Conservation (phyloP, 140 eudicot genomes). For the Oenanthe javanica region DNA sequence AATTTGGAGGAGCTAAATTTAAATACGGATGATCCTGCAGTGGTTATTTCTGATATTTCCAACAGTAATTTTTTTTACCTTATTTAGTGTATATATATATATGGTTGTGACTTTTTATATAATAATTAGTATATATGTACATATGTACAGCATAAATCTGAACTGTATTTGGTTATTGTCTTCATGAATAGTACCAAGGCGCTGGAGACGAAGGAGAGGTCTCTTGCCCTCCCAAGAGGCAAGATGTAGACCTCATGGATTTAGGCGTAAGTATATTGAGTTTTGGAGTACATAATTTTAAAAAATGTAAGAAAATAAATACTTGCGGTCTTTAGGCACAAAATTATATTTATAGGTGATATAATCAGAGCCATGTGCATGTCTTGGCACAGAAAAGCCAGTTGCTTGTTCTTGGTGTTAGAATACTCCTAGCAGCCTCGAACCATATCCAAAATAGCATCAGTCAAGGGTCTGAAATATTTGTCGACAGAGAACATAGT, state of each 20-base stretch:
- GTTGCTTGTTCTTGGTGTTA: not conserved
- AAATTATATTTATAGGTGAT: not conserved
- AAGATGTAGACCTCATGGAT: constrained; percentile 17
- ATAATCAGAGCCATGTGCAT: not conserved
- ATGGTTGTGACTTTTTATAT: not conserved
- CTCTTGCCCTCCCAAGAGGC: constrained; percentile 52
- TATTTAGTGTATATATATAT: constrained; percentile 10
- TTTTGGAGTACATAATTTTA: not conserved
- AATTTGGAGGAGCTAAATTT: constrained; percentile 71
- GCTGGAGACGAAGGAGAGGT: constrained; percentile 69
- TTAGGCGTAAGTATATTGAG: constrained; percentile 64
- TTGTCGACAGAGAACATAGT: not conserved
- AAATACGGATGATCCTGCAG: constrained; percentile 65
- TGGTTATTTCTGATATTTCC: constrained; percentile 51
- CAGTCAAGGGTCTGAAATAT: not conserved
- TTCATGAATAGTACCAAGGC: constrained; percentile 61
- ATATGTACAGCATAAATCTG: not conserved
- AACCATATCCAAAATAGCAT: not conserved
- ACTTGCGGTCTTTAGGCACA: not conserved
- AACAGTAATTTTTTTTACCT: constrained; percentile 50
- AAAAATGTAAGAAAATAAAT: not conserved
- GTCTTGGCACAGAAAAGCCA: not conserved
- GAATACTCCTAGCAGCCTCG: not conserved
- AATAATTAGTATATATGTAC: not conserved
- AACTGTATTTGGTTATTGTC: constrained; percentile 26